Base-by-base conservation (phyloP, 306 rosid genomes). In the Hippophae gyantsensis region DNA sequence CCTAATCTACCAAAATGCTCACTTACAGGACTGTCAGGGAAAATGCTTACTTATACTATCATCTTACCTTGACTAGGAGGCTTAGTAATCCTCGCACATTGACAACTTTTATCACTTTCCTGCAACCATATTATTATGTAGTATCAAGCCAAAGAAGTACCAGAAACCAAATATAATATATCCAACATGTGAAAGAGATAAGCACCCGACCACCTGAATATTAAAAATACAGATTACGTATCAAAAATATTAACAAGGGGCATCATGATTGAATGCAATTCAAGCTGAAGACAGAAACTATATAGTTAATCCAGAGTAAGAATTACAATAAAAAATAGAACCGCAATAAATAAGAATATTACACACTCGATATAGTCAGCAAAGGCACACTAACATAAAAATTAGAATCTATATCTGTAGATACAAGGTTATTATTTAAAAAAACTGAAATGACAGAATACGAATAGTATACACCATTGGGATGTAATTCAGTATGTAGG, bases 81-180 rank as follows among this genome's bases (percentile, higher is more conserved):
- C 67, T 78, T 76, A 43, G 79, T 26, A 61, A 90, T 55, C 54
- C 64, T 74, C 62, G 77, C 89, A 83, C 86, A 81, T 49, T 69
- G 65, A 41, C 11, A 52, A 50, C 52, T 61, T 45, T 63, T 52
- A 71, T 63, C 74, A 48, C 43, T 72, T 52, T 56, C 85, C 94
- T 81, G 77, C 65, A 71, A 72, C 57, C 70, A 65, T 32, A 32
- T 32, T 32, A 32, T 32, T 32, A 32, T 2, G 5, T 54, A 44
- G 57, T 58, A 53, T 63, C 56, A 43, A 27, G 54, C 61, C 56
- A 65, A 41, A 49, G 6, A 61, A 10, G 53, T 49, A 55, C 23
- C 10, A 38, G 13, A 10, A 61, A 43, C 66, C 44, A 54, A 52
- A 49, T 45, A 46, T 8, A 45, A 46, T 44, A 48, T 43, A 52